Base-by-base conservation (phyloP, 1,139 yeast species). In the Suhomyces wounanorum region DNA sequence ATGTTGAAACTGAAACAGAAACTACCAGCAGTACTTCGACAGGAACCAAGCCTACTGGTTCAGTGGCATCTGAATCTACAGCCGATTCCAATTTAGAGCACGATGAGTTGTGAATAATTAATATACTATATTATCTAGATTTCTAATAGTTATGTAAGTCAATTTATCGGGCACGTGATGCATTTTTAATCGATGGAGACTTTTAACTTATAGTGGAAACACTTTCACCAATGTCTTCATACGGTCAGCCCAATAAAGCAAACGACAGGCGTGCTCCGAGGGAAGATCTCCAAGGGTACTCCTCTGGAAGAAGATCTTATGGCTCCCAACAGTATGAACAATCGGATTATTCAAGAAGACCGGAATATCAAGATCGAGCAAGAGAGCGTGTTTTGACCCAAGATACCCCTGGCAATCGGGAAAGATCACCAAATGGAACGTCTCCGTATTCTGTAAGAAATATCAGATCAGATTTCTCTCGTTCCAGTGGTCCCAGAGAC, bases 311-410 rank as follows among this genome's bases (percentile, higher is more conserved):
- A 45, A 47, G 55, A 40, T 53, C 51, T 8, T 18, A 46, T 4
- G 25, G 26, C 6, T 28, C 48, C n/a, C 44, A 21, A 17, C 47
- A 26, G 8, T 36, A 44, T 16, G 46, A 36, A n/a, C 31, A 26
- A 40, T 40, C 40, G n/a, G 44, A 35, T 17, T 51, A 49, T 43
- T 44, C 51, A 3, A 35, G 51, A 41, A 44, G 56, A 36, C 45
- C 51, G 17, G 49, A 40, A 11, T 47, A 45, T 33, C 52, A 45
- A 11, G 50, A 55, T 45, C 49, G 60, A 23, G 59, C 54, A 9
- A 40, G 57, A 41, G 55, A 55, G 40, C 47, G 59, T 44, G 53
- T 53, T 28, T 11, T 21, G 8, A 46, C 43, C 8, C 38, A 40
- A 14, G 43, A 38, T 13, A 8, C 25, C 14, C 21, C 36, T 13